Evolutionary conservation across 192 early-diverging fungal species (phyloP).

Genomic region (Dimargaris cristalligena): DNA sequence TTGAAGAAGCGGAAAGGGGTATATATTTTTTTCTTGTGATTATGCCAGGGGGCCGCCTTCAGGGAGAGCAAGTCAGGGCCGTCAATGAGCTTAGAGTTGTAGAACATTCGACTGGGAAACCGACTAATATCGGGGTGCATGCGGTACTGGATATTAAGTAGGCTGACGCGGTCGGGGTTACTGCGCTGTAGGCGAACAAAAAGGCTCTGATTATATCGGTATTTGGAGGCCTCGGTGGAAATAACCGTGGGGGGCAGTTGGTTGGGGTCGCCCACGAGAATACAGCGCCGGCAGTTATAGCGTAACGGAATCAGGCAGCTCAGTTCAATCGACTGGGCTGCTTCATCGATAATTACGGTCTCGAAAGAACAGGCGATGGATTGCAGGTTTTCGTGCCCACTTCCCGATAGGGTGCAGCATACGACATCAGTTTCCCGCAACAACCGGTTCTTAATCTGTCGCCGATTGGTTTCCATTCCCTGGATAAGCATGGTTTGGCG

Average conservation of each 20-base stretch:
- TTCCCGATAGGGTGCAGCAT: slow-evolving; percentile 67
- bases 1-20: slow-evolving; percentile 71
- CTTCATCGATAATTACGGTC: slow-evolving; percentile 90
- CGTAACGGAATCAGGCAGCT: slow-evolving; percentile 75
- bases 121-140: slow-evolving; percentile 86
- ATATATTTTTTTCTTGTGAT: slow-evolving; percentile 21
- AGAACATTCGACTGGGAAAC: slow-evolving; percentile 69
- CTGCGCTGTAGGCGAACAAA: slow-evolving; percentile 73
- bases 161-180: slow-evolving; percentile 41
- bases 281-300: slow-evolving; percentile 58
- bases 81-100: slow-evolving; percentile 54
- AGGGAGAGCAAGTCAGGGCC: slow-evolving; percentile 45
- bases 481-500: slow-evolving; percentile 24
- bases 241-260: slow-evolving; percentile 88
- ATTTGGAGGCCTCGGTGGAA: slow-evolving; percentile 45
- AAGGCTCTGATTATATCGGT: slow-evolving; percentile 69
- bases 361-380: slow-evolving; percentile 49
- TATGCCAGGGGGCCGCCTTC: slow-evolving; percentile 61
- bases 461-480: slow-evolving; percentile 29
- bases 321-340: slow-evolving; percentile 82
- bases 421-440: slow-evolving; percentile 67
- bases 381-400: slow-evolving; percentile 68
- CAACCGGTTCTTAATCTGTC: slow-evolving; percentile 41
- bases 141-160: slow-evolving; percentile 90
- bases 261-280: slow-evolving; percentile 88